Conservation (phyloP, 345 rosid genomes). For the Mangifera indica region DNA sequence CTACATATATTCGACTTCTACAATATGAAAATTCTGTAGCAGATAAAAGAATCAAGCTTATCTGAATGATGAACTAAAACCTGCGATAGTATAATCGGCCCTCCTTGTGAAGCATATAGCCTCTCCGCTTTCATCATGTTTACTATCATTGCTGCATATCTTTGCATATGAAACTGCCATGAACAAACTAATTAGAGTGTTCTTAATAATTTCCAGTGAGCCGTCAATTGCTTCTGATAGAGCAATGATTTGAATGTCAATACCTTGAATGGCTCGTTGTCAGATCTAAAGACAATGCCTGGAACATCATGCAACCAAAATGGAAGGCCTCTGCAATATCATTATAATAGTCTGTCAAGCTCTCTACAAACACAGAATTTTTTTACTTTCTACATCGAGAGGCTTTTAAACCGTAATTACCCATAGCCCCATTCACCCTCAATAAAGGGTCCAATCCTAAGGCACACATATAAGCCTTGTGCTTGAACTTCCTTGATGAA, state of each 20-base stretch:
- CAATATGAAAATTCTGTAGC: neutral
- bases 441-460: slow-evolving; percentile 83
- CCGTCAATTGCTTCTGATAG: neutral
- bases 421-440: slow-evolving; percentile 86
- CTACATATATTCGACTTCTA: slow-evolving; percentile 25
- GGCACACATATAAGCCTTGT: slow-evolving; percentile 65
- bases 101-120: slow-evolving; percentile 82
- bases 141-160: slow-evolving; percentile 51
- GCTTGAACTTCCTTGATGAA: slow-evolving; percentile 65
- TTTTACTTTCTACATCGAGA: neutral
- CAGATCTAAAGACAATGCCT: slow-evolving; percentile 67
- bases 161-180: slow-evolving; percentile 63
- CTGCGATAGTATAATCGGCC: slow-evolving; percentile 88
- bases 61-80: slow-evolving; percentile 24
- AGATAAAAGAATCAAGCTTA: neutral
- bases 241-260: neutral
- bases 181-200: neutral
- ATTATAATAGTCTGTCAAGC: neutral
- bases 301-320: slow-evolving; percentile 77
- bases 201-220: too few species aligned
- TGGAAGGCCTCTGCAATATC: slow-evolving; percentile 63
- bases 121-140: slow-evolving; percentile 64
- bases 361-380: neutral
- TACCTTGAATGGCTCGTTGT: slow-evolving; percentile 84
- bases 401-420: slow-evolving; percentile 28